Percentiles rank a stretch among this genome's conserved stretches.
Conservation (phyloP, 2,329 filamentous ascomycete species). For the Aspergillus quadricinctus region DNA sequence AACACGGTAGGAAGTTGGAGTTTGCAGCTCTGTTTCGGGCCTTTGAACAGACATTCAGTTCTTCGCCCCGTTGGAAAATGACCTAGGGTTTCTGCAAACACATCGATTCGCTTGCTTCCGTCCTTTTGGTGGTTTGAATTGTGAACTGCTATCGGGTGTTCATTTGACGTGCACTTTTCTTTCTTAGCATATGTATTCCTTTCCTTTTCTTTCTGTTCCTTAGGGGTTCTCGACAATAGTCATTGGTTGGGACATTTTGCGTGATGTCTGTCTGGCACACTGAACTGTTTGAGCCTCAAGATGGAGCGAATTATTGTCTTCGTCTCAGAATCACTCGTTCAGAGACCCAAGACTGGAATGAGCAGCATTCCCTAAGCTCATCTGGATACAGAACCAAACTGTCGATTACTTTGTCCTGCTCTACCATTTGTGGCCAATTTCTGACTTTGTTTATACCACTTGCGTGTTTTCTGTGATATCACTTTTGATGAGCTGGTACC, state of each 20-base stretch:
- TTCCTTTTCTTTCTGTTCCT: neutral
- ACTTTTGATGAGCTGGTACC: conserved; percentile 5
- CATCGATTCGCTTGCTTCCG: neutral
- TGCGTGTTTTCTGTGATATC: conserved; percentile 14
- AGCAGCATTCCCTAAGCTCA: neutral
- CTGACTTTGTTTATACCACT: conserved; percentile 20
- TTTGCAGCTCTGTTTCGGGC: neutral
- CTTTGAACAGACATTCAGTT: neutral
- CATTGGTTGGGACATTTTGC: neutral
- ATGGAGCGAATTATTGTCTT: neutral
- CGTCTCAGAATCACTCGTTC: neutral
- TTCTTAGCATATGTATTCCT: neutral
- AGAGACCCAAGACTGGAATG: neutral
- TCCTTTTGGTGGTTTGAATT: neutral
- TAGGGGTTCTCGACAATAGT: neutral
- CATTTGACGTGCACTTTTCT: neutral
- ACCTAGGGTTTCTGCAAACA: neutral
- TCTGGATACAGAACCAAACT: neutral
- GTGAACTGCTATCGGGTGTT: neutral
- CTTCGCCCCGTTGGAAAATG: neutral
- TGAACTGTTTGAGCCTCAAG: neutral
- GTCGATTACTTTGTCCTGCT: neutral
- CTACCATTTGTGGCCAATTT: neutral
- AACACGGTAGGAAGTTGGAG: conserved; percentile 13
- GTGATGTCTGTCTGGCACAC: neutral